Evolutionary conservation across 257 asterid genomes (phyloP), one percentile per base, ranked within the genome.

Genomic region (Nicotiana noctiflora): DNA sequence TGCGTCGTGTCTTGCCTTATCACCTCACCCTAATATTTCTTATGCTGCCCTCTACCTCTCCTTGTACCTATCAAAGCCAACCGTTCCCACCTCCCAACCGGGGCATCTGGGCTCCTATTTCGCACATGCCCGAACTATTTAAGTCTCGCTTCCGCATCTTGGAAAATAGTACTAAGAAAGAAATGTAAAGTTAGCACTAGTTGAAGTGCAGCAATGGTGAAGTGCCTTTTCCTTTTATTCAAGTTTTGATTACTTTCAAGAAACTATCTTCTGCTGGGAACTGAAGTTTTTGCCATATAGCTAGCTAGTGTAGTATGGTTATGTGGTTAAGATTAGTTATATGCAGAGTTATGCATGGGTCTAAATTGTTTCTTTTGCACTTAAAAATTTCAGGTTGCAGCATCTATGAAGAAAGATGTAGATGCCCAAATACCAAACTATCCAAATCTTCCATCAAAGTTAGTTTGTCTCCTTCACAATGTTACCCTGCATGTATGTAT

Each of bases 391-490:
- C 89, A 96, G 99, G 99, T 96, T 75, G 98, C 98, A 18, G 97
- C 97, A 55, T 96, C 99, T n/a, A 96, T 94, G 98, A 95, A 92
- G 86, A 96, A 92, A 86, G 92, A 92, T 81, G 91, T 93, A 7
- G 98, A 94, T 29, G 84, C 92, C 64, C 82, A 79, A 51, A 89
- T 95, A 80, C 99, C 98, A 18, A 94, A 91, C 84, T 96, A 96
- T 82, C 98, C 98, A 62, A 96, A 96, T 86, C 98, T 96, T 84
- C 97, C 98, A 60, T 90, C 99, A 21, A 92, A 92, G 88, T 81
- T 96, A 85, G 87, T 94, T 44, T 96, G 99, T 87, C 82, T 90
- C 90, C 96, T 94, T 80, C 98, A 94, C 87, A 94, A 88, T 82
- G 98, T 96, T 82, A 96, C 99, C 61, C 84, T 94, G 74, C 99